phyloP scores from a whole-genome alignment of 176 grass and related monocot species.

The Dendrocalamus sinicus region DNA sequence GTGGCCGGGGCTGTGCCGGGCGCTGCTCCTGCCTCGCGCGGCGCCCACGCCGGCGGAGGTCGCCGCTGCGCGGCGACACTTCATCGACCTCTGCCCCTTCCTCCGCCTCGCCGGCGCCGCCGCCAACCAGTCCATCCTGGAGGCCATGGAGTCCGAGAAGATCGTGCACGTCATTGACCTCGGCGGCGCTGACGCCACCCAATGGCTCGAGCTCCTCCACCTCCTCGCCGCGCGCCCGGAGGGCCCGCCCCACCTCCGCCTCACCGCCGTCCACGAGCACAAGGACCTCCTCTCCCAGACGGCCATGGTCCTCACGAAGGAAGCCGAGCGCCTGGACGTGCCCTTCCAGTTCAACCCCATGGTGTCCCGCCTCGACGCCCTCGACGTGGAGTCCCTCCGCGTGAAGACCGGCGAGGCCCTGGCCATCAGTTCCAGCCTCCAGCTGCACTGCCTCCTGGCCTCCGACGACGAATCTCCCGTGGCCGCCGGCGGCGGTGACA shows the following conservation, averaged over 20 bases:
- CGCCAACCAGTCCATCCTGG: constrained; percentile 75
- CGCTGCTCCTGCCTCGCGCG: constrained; percentile 51
- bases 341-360: constrained; percentile 95
- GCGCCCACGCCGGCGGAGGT: constrained; percentile 30
- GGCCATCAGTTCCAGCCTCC: constrained; percentile 73
- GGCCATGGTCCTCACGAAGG: constrained; percentile 68
- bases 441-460: constrained; percentile 72
- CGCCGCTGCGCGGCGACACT: constrained; percentile 58
- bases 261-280: constrained; percentile 70
- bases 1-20: constrained; percentile 70
- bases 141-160: constrained; percentile 90
- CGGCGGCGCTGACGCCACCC: constrained; percentile 68
- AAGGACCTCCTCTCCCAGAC: constrained; percentile 59
- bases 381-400: constrained; percentile 73
- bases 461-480: constrained; percentile 20
- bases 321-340: constrained; percentile 83
- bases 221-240: constrained; percentile 65
- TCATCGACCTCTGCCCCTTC: constrained; percentile 91
- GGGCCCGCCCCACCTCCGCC: constrained; percentile 83
- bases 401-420: constrained; percentile 91
- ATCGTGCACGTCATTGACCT: constrained; percentile 89
- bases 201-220: constrained; percentile 81
- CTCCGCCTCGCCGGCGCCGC: constrained; percentile 67
- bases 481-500: neutral
- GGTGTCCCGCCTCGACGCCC: constrained; percentile 50